Base-by-base conservation (phyloP, 2,329 filamentous ascomycete species). In the Mollisiaceae sp. region DNA sequence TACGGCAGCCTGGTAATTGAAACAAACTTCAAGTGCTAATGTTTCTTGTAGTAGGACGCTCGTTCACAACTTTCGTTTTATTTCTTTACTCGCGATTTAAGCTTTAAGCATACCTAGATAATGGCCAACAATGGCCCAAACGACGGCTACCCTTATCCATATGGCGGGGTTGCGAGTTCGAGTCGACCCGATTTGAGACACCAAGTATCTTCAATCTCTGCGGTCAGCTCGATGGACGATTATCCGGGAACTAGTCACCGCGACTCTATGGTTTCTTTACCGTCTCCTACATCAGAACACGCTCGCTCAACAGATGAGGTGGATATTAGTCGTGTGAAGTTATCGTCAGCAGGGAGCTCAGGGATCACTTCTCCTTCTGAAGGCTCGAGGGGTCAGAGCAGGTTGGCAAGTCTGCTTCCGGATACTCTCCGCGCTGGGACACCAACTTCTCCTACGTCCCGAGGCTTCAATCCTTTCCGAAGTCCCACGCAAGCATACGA, bases 241-340 rank as follows among this genome's bases (percentile, higher is more conserved):
- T 69, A 69, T 43, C 38, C 59, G 15, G 52, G 59, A 32, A 15
- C 1, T 32, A 65, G 60, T n/a, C 62, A 62, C 69, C 59, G 65
- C 54, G 66, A 64, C 54, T 72, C 70, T 5, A 57, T 67, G 22
- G 69, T 70, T 12, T 73, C 72, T 12, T 47, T 69, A 18, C 65
- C 69, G 32, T 67, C 69, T 8, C 67, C 70, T 3, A 57, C 57
- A 4, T 55, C 47, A 22, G 64, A 62, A 54, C 54, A 61, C 14
- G 62, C 65, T 43, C 58, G 63, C 18, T 67, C 62, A 58, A 68
- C 63, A 27, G 71, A 74, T 38, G 68, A 68, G 32, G 64, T 69
- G 39, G 70, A 75, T 64, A 62, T 72, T 54, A 74, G 73, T 60
- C 70, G 72, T 64, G 69, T 72, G 50, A 65, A 60, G 47, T 58